Evolutionary conservation across 2,329 filamentous ascomycete genomes (phyloP).

Genomic region (Talaromyces albobiverticillius): DNA sequence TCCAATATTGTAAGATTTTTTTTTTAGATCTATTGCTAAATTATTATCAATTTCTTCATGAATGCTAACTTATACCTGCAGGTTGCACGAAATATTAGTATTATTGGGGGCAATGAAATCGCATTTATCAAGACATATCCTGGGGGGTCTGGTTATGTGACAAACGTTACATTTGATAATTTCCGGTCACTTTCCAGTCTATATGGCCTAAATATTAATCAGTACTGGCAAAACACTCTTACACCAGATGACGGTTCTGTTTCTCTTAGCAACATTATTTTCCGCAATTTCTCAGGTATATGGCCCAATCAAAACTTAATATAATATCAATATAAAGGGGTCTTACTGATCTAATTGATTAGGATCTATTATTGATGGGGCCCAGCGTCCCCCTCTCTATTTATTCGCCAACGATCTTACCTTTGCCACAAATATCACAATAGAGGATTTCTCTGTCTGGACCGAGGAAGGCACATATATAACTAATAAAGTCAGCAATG

Average conservation of each 20-base stretch:
- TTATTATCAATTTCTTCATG: too few relatives aligned
- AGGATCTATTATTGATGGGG: constrained; percentile 32
- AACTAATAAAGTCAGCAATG: constrained; percentile 33
- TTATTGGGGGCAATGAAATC: constrained; percentile 38
- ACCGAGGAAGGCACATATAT: constrained; percentile 24
- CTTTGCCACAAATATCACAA: constrained; percentile 29
- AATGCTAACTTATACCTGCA: too few relatives aligned
- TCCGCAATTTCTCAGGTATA: constrained; percentile 28
- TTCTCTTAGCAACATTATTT: constrained; percentile 22
- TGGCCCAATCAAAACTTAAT: neutral
- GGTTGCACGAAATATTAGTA: constrained; percentile 34
- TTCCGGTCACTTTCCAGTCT: constrained; percentile 25
- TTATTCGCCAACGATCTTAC: constrained; percentile 32
- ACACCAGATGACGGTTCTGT: constrained; percentile 24
- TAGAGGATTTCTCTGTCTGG: constrained; percentile 36
- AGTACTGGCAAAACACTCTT: constrained; percentile 27
- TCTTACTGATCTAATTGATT: neutral
- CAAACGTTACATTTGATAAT: constrained; percentile 31
- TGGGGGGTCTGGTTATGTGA: constrained; percentile 37
- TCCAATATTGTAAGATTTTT: constrained; percentile 30
- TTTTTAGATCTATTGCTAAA: too few relatives aligned
- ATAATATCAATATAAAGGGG: too few relatives aligned
- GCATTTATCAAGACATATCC: constrained; percentile 41
- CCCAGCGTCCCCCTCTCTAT: constrained; percentile 27
- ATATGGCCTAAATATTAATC: constrained; percentile 24